Conservation (phyloP, 441 rosid genomes). For the Eutrema salsugineum region DNA sequence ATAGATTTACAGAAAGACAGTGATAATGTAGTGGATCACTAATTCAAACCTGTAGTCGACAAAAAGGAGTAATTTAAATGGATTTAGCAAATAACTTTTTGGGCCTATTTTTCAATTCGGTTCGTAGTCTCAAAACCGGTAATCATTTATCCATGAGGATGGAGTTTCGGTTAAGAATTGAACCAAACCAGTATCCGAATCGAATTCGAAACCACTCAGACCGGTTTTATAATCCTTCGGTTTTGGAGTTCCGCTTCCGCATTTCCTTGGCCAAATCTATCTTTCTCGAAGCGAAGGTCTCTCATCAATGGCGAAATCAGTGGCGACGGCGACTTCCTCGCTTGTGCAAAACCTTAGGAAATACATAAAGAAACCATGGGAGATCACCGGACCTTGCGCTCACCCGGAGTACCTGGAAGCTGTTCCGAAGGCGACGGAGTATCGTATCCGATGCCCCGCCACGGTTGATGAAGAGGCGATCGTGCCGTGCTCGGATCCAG, state of each 20-base stretch:
- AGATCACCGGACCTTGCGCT: slow-evolving; percentile 84
- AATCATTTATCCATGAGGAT: not conserved
- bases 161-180: not conserved
- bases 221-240: slow-evolving; percentile 19
- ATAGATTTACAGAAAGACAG: too few species aligned
- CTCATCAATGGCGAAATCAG: slow-evolving; percentile 56
- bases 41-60: too few species aligned
- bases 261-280: slow-evolving; percentile 2
- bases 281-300: not conserved
- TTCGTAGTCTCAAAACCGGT: not conserved
- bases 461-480: slow-evolving; percentile 46
- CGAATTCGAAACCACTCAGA: not conserved
- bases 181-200: not conserved
- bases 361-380: slow-evolving; percentile 90
- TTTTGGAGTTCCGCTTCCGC: not conserved
- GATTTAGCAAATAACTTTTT: not conserved
- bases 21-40: too few species aligned
- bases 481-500: slow-evolving; percentile 76
- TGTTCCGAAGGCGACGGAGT: slow-evolving; percentile 59
- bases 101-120: not conserved
- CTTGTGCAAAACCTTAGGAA: slow-evolving; percentile 58
- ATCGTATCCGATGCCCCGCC: slow-evolving; percentile 75
- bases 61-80: not conserved
- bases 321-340: slow-evolving; percentile 42
- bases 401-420: slow-evolving; percentile 69